phyloP scores from a whole-genome alignment of 495 filamentous ascomycete species.

The Aspergillus ellipticus region DNA sequence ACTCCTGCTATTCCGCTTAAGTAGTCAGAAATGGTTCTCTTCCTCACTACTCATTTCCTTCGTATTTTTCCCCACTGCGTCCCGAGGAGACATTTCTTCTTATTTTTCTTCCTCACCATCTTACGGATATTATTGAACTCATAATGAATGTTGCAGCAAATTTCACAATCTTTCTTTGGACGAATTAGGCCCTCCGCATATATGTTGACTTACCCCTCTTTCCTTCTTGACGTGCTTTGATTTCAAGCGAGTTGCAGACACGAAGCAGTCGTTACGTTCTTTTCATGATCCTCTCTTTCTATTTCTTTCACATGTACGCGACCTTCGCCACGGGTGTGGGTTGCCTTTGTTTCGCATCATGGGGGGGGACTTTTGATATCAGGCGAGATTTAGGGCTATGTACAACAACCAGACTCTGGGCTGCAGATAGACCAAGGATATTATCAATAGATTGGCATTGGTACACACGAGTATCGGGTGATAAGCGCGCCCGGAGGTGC shows the following conservation, averaged over 20 bases:
- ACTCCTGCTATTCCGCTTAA: too few relatives aligned
- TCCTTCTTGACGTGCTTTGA: background rate
- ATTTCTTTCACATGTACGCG: background rate
- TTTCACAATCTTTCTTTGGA: background rate
- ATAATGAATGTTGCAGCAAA: constrained; percentile 6
- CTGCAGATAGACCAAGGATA: background rate
- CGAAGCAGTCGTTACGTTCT: constrained; percentile 1
- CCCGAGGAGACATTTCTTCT: background rate
- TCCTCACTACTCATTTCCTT: constrained; percentile 1
- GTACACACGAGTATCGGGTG: background rate
- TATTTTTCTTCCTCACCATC: constrained; percentile 2
- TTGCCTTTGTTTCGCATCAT: background rate
- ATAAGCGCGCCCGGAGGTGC: background rate
- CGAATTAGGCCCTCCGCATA: background rate
- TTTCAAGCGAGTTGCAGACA: background rate
- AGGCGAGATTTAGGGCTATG: background rate
- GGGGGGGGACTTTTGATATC: background rate
- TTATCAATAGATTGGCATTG: background rate
- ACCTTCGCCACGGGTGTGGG: background rate
- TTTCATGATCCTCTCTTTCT: background rate
- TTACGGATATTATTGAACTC: constrained; percentile 5
- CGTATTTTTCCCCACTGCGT: background rate
- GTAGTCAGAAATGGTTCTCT: too few relatives aligned
- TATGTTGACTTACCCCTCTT: constrained; percentile 1
- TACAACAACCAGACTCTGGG: background rate